phyloP scores from a whole-genome alignment of 768 basidiomycete species.

The Dentipellis fragilis region DNA sequence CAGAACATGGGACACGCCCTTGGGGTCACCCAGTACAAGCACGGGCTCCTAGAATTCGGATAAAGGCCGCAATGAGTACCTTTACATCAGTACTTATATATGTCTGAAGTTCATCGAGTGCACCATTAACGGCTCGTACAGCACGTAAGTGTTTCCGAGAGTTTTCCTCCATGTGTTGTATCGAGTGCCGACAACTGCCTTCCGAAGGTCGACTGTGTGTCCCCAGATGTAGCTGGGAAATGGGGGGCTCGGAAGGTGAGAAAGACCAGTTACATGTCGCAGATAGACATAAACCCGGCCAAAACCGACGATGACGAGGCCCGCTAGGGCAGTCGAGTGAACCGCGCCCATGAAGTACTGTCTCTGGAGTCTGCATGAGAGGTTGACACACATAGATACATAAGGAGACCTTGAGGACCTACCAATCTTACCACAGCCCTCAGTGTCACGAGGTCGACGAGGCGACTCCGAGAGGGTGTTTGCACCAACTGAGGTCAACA shows the following conservation, averaged over 20 bases:
- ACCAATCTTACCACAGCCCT: too few relatives aligned
- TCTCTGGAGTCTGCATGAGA: too few relatives aligned
- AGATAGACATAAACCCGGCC: background rate
- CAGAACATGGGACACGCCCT: conserved; percentile 1
- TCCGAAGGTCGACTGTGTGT: background rate
- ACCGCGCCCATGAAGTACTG: too few relatives aligned
- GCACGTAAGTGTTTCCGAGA: conserved; percentile 1
- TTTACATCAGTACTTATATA: background rate
- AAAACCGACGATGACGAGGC: too few relatives aligned
- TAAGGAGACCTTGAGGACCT: too few relatives aligned
- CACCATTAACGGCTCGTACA: conserved; percentile 3
- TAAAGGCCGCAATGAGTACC: background rate
- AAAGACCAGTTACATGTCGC: background rate
- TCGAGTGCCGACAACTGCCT: background rate
- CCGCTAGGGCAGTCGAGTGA: too few relatives aligned
- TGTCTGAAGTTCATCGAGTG: background rate
- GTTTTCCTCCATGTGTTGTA: background rate
- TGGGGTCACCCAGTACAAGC: conserved; percentile 6
- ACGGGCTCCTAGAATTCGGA: conserved; percentile 1
- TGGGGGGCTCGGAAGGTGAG: background rate
- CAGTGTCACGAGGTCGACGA: too few relatives aligned
- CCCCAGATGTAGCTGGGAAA: background rate
- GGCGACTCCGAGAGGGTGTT: too few relatives aligned
- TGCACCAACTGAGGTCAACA: too few relatives aligned
- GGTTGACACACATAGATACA: too few relatives aligned